A percentile compares a stretch with the other conserved stretches of the same genome.
These are phyloP conservation scores for Cinchona pubescens DNA, from an alignment of 257 asterid species.

Conservation along the genomic window DNA sequence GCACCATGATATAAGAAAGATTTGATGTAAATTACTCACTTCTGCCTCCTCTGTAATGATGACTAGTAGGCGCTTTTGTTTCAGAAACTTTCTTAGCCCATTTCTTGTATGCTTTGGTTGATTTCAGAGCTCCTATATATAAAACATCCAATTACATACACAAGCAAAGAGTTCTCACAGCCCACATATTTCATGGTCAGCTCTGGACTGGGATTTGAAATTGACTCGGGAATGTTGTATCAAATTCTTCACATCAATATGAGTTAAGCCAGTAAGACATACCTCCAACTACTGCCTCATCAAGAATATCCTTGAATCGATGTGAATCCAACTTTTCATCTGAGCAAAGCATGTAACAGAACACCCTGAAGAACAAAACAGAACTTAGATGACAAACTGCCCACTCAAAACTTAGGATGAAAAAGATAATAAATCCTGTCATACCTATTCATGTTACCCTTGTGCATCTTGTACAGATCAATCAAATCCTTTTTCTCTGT, in stretches of 20 bases:
- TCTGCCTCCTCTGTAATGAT: conserved; percentile 55
- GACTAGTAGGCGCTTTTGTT: conserved; percentile 87
- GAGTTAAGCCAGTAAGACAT: conserved; percentile 9
- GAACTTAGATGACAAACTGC: conserved; percentile 1
- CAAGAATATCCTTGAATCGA: conserved; percentile 85
- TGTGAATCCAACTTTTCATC: conserved; percentile 81
- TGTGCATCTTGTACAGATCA: conserved; percentile 60
- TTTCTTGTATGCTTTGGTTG: conserved; percentile 70
- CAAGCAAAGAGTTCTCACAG: background rate
- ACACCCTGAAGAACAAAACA: conserved; percentile 50
- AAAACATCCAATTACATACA: background rate
- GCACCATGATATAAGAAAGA: background rate
- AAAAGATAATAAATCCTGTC: background rate
- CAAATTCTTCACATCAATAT: background rate
- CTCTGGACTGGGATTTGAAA: background rate
- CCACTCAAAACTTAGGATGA: background rate
- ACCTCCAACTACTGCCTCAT: conserved; percentile 78
- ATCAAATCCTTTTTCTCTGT: conserved; percentile 77
- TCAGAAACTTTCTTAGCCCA: conserved; percentile 83
- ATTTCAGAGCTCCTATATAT: conserved; percentile 57
- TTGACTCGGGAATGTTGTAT: background rate
- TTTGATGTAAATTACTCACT: conserved; percentile 41
- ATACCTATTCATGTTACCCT: conserved; percentile 89
- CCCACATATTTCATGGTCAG: background rate
- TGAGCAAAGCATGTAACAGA: conserved; percentile 94